Evolutionary conservation across 2,329 filamentous ascomycete genomes (phyloP), one percentile per base, ranked within the genome.

Genomic region (Colletotrichum zoysiae): DNA sequence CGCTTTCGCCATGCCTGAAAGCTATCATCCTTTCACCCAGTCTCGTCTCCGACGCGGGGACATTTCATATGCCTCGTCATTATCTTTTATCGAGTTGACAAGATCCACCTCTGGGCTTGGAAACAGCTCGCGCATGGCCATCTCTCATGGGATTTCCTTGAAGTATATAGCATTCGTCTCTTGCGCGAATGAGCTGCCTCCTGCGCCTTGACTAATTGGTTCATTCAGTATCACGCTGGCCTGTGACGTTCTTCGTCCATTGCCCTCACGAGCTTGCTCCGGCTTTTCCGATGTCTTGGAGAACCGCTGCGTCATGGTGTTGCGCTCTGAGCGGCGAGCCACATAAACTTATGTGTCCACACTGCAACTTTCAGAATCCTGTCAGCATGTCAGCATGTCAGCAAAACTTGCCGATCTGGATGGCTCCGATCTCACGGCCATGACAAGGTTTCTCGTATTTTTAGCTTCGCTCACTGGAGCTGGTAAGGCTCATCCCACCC

Each of bases 381-480:
- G 50, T 67, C 70, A 72, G 66, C 70, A 12, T 46, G 65, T 62
- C 65, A 62, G 57, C 48, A 26, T 55, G 65, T 67, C 65, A 67
- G 65, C 56, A 35, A n/a, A 16, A 20, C n/a, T 26, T 8, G 38
- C 61, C 65, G 20, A 55, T 55, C 26, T 33, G 56, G 55, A 46
- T 38, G 23, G 26, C 23, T 65, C 55, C 26, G 50, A 56, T 33
- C 11, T 53, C 35, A n/a, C 53, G n/a, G 53, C 48, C 59, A 48
- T 64, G 65, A 65, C 70, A 65, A 65, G 57, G 6, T 55, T 35
- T 60, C 35, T 59, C 30, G 59, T 69, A 71, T 71, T 71, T 71
- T 71, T 70, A 65, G 69, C 58, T 30, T 11, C 12, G 44, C 33
- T n/a, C 16, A 20, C 26, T 7, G 48, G 48, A 50, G 44, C 18